A percentile compares a stretch with the other conserved stretches of the same genome.
Evolutionary conservation across 2,329 filamentous ascomycete genomes (phyloP).

Genomic region (Dactylellina leptospora): DNA sequence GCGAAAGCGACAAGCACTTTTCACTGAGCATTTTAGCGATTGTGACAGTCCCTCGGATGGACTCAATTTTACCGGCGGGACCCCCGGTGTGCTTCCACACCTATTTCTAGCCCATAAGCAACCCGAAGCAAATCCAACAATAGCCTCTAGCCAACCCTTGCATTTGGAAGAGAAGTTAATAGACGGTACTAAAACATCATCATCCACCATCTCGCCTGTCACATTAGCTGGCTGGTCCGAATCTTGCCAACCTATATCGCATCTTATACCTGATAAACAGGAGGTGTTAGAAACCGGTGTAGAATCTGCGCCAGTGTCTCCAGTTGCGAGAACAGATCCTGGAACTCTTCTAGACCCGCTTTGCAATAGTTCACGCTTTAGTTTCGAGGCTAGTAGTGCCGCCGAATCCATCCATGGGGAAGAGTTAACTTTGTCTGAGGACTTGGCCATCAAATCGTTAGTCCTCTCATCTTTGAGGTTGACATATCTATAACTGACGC

Average conservation of each 20-base stretch:
- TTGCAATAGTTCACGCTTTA: constrained; percentile 56
- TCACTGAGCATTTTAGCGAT: constrained; percentile 49
- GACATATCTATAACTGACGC: not conserved
- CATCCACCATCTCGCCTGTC: too few relatives aligned
- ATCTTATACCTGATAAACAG: too few relatives aligned
- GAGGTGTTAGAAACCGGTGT: too few relatives aligned
- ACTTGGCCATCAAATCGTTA: constrained; percentile 64
- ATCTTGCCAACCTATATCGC: too few relatives aligned
- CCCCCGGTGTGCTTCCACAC: not conserved
- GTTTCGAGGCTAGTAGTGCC: constrained; percentile 73
- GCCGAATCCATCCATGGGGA: constrained; percentile 72
- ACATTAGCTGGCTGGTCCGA: too few relatives aligned
- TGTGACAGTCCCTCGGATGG: constrained; percentile 7
- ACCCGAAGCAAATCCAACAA: too few relatives aligned
- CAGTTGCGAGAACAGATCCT: not conserved
- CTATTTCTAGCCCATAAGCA: too few relatives aligned
- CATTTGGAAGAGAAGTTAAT: too few relatives aligned
- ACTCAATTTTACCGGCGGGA: not conserved
- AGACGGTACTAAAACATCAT: too few relatives aligned
- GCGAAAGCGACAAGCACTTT: constrained; percentile 43
- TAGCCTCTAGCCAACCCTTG: too few relatives aligned
- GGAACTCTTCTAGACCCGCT: constrained; percentile 34
- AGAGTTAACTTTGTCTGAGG: constrained; percentile 61
- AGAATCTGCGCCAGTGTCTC: not conserved
- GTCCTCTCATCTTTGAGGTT: constrained; percentile 51